These are phyloP conservation scores for Atkinsonella texensis DNA, from an alignment of 2,329 filamentous ascomycete species.

Conservation along the genomic window DNA sequence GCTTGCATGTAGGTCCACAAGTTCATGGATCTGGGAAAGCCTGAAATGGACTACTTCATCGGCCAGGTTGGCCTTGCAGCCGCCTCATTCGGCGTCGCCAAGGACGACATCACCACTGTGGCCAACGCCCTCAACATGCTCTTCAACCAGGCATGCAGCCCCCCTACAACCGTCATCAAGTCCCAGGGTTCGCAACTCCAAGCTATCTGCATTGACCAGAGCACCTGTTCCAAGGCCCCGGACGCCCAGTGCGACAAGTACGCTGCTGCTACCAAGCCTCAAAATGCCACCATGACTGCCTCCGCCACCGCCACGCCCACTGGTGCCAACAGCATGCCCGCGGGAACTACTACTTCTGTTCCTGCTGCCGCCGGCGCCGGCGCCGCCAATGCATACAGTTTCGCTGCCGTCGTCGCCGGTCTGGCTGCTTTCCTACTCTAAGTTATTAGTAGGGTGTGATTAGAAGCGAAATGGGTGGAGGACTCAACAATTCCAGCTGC, in stretches of 20 bases:
- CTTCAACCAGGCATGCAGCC: constrained; percentile 41
- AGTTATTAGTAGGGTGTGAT: too few relatives aligned
- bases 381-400: constrained; percentile 13
- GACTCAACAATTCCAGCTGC: too few relatives aligned
- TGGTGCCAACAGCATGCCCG: neutral
- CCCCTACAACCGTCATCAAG: constrained; percentile 31
- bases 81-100: constrained; percentile 45
- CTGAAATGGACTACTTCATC: constrained; percentile 47
- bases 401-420: constrained; percentile 16
- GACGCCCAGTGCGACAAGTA: constrained; percentile 36
- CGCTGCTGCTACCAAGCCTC: constrained; percentile 15
- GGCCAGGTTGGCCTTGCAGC: constrained; percentile 43
- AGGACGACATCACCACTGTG: constrained; percentile 36
- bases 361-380: constrained; percentile 11
- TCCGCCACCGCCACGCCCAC: constrained; percentile 3
- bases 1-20: constrained; percentile 34
- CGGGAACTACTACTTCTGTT: constrained; percentile 1
- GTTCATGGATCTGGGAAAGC: constrained; percentile 43
- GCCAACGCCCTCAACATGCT: constrained; percentile 33
- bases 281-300: constrained; percentile 7
- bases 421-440: constrained; percentile 14
- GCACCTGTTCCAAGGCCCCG: constrained; percentile 32
- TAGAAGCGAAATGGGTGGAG: too few relatives aligned
- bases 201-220: constrained; percentile 38
- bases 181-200: constrained; percentile 35